These are phyloP conservation scores for Aspergillus transmontanensis DNA, from an alignment of 2,329 filamentous ascomycete species.

Conservation along the genomic window DNA sequence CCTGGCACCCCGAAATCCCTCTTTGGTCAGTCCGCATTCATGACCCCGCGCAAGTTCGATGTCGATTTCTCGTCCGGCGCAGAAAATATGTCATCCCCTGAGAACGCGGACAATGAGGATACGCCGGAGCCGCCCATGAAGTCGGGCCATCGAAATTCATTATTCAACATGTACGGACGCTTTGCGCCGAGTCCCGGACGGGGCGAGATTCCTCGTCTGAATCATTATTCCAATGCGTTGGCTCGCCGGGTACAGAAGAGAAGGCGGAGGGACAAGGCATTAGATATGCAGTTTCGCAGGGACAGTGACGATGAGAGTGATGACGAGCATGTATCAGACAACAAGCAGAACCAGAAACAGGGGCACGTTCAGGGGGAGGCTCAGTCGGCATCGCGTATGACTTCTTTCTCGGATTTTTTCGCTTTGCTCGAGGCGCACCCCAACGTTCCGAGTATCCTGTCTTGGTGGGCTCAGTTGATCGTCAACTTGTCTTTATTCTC, in stretches of 20 bases:
- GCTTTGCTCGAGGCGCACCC: constrained; percentile 66
- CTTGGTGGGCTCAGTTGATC: constrained; percentile 65
- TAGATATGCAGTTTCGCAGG: constrained; percentile 45
- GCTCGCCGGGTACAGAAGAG: constrained; percentile 52
- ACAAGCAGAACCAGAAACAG: constrained; percentile 20
- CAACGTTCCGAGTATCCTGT: constrained; percentile 65
- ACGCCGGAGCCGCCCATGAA: constrained; percentile 46
- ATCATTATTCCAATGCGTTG: constrained; percentile 50
- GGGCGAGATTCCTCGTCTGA: constrained; percentile 63
- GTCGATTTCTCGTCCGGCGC: constrained; percentile 52
- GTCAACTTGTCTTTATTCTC: constrained; percentile 54
- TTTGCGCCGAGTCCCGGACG: constrained; percentile 59
- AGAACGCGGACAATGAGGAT: constrained; percentile 51
- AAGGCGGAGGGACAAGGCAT: constrained; percentile 50
- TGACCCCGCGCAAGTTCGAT: constrained; percentile 52
- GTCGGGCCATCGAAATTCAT: constrained; percentile 40
- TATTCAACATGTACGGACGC: constrained; percentile 46
- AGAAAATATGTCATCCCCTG: constrained; percentile 50
- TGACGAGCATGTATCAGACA: constrained; percentile 42
- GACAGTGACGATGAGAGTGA: constrained; percentile 43
- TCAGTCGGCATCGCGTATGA: constrained; percentile 32
- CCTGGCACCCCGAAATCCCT: constrained; percentile 34
- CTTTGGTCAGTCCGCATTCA: constrained; percentile 48
- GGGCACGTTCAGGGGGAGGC: constrained; percentile 17
- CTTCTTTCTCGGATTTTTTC: constrained; percentile 56